A percentile compares a stretch with the other conserved stretches of the same genome.
Conservation (phyloP, 768 basidiomycete genomes). For the Leucosporidium creatinivorum region DNA sequence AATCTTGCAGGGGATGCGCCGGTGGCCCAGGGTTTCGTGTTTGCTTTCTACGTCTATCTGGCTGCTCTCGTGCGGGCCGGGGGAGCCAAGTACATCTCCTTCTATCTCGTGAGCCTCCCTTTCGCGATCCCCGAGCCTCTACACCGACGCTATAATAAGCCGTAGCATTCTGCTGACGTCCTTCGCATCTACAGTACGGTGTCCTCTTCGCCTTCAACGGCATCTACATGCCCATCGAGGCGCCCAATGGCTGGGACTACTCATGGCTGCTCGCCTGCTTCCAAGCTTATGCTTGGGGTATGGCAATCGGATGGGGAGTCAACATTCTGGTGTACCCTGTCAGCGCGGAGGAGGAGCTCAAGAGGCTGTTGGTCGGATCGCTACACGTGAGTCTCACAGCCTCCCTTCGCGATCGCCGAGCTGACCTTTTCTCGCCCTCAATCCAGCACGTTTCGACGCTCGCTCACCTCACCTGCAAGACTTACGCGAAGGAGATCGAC, state of each 20-base stretch:
- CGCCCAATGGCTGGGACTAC: conserved; percentile 2
- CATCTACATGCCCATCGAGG: conserved; percentile 15
- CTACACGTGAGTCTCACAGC: conserved; percentile 9
- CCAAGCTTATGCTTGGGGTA: conserved; percentile 37
- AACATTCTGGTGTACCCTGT: conserved; percentile 38
- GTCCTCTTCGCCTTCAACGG: conserved; percentile 29
- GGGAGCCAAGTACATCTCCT: conserved; percentile 25
- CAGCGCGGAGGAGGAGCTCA: conserved; percentile 36
- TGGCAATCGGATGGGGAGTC: conserved; percentile 37
- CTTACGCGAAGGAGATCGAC: conserved; percentile 15
- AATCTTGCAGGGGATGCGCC: conserved; percentile 18
- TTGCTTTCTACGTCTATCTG: conserved; percentile 37
- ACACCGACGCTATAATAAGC: neutral
- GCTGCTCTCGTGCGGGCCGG: conserved; percentile 17
- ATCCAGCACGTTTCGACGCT: conserved; percentile 29
- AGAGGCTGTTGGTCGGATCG: conserved; percentile 31
- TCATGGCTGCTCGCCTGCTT: conserved; percentile 35
- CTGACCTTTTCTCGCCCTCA: neutral
- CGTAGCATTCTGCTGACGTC: neutral
- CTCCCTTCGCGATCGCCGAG: neutral
- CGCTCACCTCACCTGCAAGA: conserved; percentile 28
- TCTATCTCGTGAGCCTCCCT: conserved; percentile 19
- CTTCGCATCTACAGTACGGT: conserved; percentile 3
- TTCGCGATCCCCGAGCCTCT: neutral
- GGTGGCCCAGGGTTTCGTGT: conserved; percentile 40